Conservation (phyloP, 805 yeast species). For the Saccharomyces jurei region DNA sequence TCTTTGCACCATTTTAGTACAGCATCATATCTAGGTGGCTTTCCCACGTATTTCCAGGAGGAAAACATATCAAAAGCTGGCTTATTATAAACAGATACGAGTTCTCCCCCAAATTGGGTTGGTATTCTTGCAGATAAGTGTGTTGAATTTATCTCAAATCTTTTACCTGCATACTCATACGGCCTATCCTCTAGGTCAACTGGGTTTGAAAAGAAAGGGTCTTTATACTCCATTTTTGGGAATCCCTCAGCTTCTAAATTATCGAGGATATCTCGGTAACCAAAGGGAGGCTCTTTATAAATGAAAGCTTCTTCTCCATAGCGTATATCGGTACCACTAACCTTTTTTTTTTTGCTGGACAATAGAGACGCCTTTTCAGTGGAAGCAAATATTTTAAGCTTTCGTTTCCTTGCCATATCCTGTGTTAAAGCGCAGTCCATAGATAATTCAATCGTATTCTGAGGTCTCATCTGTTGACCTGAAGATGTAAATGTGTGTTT, state of each 20-base stretch:
- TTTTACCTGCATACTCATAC: conserved; percentile 59
- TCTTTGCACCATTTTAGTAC: conserved; percentile 21
- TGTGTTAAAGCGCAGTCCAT: conserved; percentile 20
- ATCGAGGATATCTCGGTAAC: conserved; percentile 31
- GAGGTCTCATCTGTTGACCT: background rate
- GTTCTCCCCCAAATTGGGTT: conserved; percentile 19
- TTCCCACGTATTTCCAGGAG: conserved; percentile 39
- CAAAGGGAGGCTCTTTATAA: conserved; percentile 17
- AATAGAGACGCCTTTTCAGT: background rate
- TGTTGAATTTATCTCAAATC: conserved; percentile 40
- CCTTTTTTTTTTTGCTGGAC: background rate
- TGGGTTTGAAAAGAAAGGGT: conserved; percentile 54
- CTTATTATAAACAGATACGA: conserved; percentile 5
- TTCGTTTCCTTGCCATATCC: conserved; percentile 14
- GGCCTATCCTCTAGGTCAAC: conserved; percentile 48
- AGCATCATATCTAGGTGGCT: conserved; percentile 41
- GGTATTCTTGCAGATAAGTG: conserved; percentile 30
- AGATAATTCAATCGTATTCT: conserved; percentile 3
- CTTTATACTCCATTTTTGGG: conserved; percentile 46
- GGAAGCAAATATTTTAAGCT: background rate
- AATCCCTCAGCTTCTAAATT: conserved; percentile 43
- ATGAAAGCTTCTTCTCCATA: conserved; percentile 2
- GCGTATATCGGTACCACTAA: background rate
- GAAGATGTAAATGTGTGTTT: background rate
- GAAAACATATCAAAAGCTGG: conserved; percentile 3